Base-by-base conservation (phyloP, 2,329 filamentous ascomycete species). In the Talaromyces sp. region DNA sequence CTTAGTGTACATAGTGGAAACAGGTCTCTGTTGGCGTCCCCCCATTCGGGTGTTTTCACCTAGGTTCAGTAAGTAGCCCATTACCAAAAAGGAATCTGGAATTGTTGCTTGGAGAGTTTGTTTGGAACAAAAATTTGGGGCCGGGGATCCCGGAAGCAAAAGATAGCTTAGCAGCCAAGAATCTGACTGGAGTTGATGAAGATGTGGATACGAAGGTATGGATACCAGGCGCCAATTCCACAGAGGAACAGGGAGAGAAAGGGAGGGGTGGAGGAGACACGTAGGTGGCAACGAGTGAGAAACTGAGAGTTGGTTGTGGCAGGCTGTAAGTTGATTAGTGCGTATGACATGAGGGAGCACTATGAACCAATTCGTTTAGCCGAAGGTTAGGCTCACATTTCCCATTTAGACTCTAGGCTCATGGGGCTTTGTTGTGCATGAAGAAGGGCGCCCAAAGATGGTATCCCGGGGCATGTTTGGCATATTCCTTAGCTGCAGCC, bases 61-160 rank as follows among this genome's bases (percentile, higher is more conserved):
- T 50, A 56, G 31, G 50, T n/a, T 37, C 9, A 19, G 4, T 31
- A 31, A 6, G 4, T 37, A 54, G 14, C 9, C 50, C 16, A 22
- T 56, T 56, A 31, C 50, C 10, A 56, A 56, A 56, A 56, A n/a
- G 16, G 50, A 56, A 8, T 27, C 27, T 52, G 24, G 14, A 33
- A 39, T 62, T 33, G 37, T 33, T 24, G 60, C 22, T 58, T 16
- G 19, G 54, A 41, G 54, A 41, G 35, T 41, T 43, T 45, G 41
- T 24, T 56, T 56, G 52, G 33, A 39, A 56, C 52, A 14, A 56
- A 41, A 60, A 57, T 37, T 35, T 59, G 64, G 59, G 59, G 59
- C 64, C 58, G 64, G 64, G 64, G 60, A 62, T 31, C 60, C 64
- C 39, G 64, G 43, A 66, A 62, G 64, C 14, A 56, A 43, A 41